phyloP scores from a whole-genome alignment of 202 grass and related monocot species.

The Zizania palustris region DNA sequence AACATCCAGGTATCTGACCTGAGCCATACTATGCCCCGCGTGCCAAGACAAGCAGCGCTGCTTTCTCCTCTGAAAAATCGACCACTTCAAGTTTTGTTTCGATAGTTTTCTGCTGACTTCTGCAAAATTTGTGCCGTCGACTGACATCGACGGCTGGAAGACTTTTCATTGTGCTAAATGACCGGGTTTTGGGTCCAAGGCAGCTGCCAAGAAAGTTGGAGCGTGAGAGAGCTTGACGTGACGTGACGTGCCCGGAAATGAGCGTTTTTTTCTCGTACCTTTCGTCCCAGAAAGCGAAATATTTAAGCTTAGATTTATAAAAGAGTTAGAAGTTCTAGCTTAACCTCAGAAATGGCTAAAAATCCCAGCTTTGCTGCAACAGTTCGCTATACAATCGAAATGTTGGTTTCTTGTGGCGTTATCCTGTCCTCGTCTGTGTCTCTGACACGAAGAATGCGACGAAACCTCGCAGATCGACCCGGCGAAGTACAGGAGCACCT shows the following conservation, averaged over 20 bases:
- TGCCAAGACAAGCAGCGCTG: not conserved
- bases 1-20: conserved; percentile 80
- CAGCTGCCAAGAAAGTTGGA: not conserved
- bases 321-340: no score
- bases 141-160: not conserved
- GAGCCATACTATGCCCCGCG: not conserved
- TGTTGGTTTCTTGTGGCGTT: not conserved
- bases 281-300: not conserved
- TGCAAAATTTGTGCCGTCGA: not conserved
- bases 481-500: conserved; percentile 77
- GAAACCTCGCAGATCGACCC: conserved; percentile 69
- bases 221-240: not conserved
- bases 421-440: not conserved
- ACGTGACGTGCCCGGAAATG: not conserved
- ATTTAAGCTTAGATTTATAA: no score
- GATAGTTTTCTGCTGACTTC: not conserved
- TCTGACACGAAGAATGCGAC: not conserved
- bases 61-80: not conserved
- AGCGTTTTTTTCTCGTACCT: not conserved
- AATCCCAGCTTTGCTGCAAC: not conserved
- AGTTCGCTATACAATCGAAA: not conserved
- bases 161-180: conserved; percentile 4
- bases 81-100: not conserved
- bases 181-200: not conserved
- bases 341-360: not conserved